phyloP scores from a whole-genome alignment of 2,329 filamentous ascomycete genomes.

The Claviceps quebecensis region DNA sequence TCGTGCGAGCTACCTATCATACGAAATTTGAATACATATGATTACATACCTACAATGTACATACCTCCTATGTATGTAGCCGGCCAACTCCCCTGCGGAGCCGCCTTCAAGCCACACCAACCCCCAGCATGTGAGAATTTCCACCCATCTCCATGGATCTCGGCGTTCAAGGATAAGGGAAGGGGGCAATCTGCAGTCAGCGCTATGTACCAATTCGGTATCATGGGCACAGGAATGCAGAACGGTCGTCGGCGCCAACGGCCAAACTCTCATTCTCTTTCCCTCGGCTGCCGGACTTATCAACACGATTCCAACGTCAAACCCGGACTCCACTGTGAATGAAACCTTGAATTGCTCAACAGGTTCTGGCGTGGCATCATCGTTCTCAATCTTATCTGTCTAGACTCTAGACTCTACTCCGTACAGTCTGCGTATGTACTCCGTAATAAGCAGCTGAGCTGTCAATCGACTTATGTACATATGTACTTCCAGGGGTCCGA shows the following conservation, averaged over 20 bases:
- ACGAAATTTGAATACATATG: no score
- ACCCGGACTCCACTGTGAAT: neutral
- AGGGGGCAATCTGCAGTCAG: neutral
- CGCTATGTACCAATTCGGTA: neutral
- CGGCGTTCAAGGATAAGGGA: neutral
- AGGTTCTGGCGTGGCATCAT: neutral
- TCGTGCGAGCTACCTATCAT: no score
- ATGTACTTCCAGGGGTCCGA: neutral
- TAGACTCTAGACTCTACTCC: no score
- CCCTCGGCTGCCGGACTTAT: neutral
- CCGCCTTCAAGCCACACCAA: neutral
- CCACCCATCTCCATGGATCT: neutral
- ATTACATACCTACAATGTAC: no score
- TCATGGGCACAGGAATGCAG: neutral
- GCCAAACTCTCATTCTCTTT: neutral
- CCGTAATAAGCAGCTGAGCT: neutral
- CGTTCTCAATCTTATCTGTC: neutral
- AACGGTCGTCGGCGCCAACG: neutral
- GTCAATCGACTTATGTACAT: neutral
- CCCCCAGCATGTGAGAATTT: constrained; percentile 1
- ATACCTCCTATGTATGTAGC: neutral
- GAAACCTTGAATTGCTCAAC: neutral
- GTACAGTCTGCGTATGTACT: no score
- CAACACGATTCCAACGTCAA: neutral
- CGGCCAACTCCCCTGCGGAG: neutral